Base-by-base conservation (phyloP, 306 rosid species). In the Cicer chorassanicum region DNA sequence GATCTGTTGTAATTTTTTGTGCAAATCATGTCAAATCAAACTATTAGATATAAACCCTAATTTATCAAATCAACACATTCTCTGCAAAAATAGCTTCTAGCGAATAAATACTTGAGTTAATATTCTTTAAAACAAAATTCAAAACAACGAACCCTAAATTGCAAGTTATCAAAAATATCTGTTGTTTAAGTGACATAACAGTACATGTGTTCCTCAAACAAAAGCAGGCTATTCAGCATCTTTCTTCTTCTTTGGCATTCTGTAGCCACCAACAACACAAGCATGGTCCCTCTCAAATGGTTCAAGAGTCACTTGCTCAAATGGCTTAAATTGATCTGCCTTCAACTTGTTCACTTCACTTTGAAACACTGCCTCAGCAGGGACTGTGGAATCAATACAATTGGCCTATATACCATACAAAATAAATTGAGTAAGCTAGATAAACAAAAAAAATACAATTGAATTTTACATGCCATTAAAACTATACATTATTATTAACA, bases 281-380 rank as follows among this genome's bases (percentile, higher is more conserved):
- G 98, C 98, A 74, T 91, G 98, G 77, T 95, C 98, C 8, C 98
- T 81, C 84, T 95, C 99, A 34, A 86, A 95, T 18, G 99, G 98
- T 59, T 84, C 88, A 3, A 95, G 98, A 15, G 99, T 95, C 0
- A 95, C 96, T 80, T 92, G 99, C 78, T 95, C 99, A 0, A 55
- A 13, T 0, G 98, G 98, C 80, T 90, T 92, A 65, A 95, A 92
- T 9, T 95, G 96, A 60, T 95, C 97, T 0, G 90, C 96, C 70
- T 87, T 87, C 49, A 95, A 83, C 89, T 89, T 92, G 80, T 88
- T 89, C 4, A 92, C 99, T 82, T 95, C 99, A 44, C 86, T 84
- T 0, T 72, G 82, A 59, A 92, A 92, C 8, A 95, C 98, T 0
- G 89, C 83, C 64, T 85, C 93, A 0, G 98, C 96, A 4, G 99